A percentile compares a stretch with the other conserved stretches of the same genome.
Evolutionary conservation across 192 early-diverging fungal genomes (phyloP).

Genomic region (Mortierella alpina): DNA sequence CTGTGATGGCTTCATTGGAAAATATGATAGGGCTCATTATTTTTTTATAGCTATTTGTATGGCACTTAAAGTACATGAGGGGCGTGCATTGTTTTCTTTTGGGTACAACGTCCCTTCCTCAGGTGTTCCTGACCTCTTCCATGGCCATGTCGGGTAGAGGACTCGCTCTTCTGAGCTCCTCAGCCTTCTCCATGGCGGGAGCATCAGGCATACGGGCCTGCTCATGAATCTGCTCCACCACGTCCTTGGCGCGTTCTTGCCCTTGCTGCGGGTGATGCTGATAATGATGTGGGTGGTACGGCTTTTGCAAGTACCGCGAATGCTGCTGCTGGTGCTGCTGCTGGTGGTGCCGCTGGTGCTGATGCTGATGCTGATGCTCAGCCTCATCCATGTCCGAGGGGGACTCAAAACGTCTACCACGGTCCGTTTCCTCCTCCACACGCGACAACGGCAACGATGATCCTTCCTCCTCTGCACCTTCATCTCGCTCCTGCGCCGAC

Average conservation of each 20-base stretch:
- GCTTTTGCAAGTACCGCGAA: neutral
- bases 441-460: neutral
- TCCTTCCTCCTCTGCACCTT: neutral
- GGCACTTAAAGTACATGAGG: neutral
- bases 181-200: neutral
- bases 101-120: neutral
- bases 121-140: conserved; percentile 1
- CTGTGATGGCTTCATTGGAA: too few relatives aligned
- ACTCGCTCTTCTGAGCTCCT: neutral
- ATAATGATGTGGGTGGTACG: neutral
- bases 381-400: conserved; percentile 43
- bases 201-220: too few relatives aligned
- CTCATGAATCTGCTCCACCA: too few relatives aligned
- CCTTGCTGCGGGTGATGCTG: neutral
- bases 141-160: conserved; percentile 20
- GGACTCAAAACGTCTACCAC: conserved; percentile 24
- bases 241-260: neutral
- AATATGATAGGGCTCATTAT: too few relatives aligned
- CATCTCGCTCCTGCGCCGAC: neutral
- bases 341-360: neutral
- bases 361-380: conserved; percentile 3
- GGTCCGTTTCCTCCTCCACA: neutral
- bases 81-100: neutral
- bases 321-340: neutral
- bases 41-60: too few relatives aligned